A percentile compares a stretch with the other conserved stretches of the same genome.
Conservation (phyloP, 768 basidiomycete species). For the Guyanaporus albipodus region DNA sequence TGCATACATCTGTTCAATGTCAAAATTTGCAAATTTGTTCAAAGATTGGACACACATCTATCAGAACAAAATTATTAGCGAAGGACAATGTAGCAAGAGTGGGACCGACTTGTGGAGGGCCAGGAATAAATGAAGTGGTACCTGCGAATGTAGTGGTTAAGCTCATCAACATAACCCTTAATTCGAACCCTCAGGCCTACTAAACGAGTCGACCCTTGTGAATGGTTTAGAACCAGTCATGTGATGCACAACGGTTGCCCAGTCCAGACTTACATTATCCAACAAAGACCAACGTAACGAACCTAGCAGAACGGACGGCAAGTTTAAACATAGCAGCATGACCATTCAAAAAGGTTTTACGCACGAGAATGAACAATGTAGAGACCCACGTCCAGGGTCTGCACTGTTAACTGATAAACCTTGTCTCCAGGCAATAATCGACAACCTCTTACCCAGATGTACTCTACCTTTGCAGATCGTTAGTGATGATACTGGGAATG, state of each 20-base stretch:
- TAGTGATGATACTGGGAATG: too few relatives aligned
- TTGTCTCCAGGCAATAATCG: too few relatives aligned
- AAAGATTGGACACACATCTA: too few relatives aligned
- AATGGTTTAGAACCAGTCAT: not conserved
- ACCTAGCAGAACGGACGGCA: not conserved
- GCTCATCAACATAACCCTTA: too few relatives aligned
- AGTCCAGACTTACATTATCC: not conserved
- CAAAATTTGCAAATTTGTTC: too few relatives aligned
- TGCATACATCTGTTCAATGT: too few relatives aligned
- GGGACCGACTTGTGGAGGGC: too few relatives aligned
- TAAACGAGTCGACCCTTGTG: not conserved
- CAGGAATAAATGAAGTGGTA: too few relatives aligned
- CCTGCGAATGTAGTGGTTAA: too few relatives aligned
- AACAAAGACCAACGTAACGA: slow-evolving; percentile 1
- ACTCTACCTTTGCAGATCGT: slow-evolving; percentile 9
- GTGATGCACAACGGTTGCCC: not conserved
- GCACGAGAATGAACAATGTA: slow-evolving; percentile 3
- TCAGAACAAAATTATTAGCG: too few relatives aligned
- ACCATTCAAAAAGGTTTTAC: not conserved
- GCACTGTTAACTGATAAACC: not conserved
- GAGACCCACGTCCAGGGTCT: slow-evolving; percentile 13
- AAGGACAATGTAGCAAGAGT: too few relatives aligned
- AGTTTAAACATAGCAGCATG: not conserved
- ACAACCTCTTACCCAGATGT: slow-evolving; percentile 13
- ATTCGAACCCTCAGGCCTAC: too few relatives aligned